Conservation (phyloP, 1,139 yeast genomes). For the Waltiozyma sp. region DNA sequence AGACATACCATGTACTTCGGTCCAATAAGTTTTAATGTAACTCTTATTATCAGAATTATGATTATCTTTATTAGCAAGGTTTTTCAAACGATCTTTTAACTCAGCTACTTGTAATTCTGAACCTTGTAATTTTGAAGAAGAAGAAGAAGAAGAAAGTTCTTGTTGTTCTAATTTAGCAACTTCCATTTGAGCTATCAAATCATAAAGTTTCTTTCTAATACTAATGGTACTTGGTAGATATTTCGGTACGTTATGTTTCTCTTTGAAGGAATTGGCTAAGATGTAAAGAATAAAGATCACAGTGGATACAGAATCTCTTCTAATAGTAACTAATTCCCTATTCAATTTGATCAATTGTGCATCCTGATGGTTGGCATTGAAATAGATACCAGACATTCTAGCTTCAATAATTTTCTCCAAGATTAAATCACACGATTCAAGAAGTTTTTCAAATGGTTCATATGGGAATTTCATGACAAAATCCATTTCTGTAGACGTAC, state of each 20-base stretch:
- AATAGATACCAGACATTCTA: slow-evolving; percentile 34
- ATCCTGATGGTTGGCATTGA: slow-evolving; percentile 35
- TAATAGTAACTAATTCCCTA: slow-evolving; percentile 27
- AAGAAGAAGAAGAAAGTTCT: no score
- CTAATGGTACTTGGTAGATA: slow-evolving; percentile 34
- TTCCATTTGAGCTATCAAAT: slow-evolving; percentile 26
- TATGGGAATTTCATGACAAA: slow-evolving; percentile 21
- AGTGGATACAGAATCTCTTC: slow-evolving; percentile 37
- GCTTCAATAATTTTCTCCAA: slow-evolving; percentile 35
- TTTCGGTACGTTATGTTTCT: slow-evolving; percentile 24
- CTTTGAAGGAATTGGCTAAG: slow-evolving; percentile 29
- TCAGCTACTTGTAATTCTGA: slow-evolving; percentile 3
- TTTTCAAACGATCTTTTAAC: background rate
- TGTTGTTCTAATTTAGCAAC: slow-evolving; percentile 2
- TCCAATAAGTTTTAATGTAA: slow-evolving; percentile 29
- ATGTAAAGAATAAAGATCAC: slow-evolving; percentile 32
- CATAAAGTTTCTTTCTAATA: slow-evolving; percentile 32
- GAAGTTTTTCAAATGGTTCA: slow-evolving; percentile 20
- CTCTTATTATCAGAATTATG: slow-evolving; percentile 9
- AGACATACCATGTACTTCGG: slow-evolving; percentile 37
- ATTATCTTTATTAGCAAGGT: background rate
- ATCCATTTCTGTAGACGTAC: slow-evolving; percentile 29
- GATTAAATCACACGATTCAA: slow-evolving; percentile 28
- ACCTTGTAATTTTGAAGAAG: no score
- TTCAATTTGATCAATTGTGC: slow-evolving; percentile 23